phyloP scores from a whole-genome alignment of 108 stramenopile genomes.

The Hondaea fermentalgiana region DNA sequence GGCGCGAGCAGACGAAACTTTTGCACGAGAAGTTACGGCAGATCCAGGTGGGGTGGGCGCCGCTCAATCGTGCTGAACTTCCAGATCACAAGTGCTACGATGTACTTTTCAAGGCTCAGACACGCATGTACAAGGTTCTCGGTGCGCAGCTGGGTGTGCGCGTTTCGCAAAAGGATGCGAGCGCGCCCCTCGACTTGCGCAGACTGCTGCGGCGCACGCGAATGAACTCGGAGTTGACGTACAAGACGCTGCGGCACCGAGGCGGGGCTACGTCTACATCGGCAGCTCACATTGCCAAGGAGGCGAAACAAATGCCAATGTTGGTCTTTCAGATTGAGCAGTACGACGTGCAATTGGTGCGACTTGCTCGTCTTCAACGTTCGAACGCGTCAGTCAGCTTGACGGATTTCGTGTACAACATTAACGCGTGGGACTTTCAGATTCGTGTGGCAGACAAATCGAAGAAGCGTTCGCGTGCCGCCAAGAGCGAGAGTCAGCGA shows the following conservation, averaged over 20 bases:
- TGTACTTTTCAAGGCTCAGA: background rate
- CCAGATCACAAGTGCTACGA: background rate
- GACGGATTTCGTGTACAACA: background rate
- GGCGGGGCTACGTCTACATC: background rate
- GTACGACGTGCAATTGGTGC: background rate
- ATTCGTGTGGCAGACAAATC: background rate
- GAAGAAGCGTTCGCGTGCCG: background rate
- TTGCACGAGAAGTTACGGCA: background rate
- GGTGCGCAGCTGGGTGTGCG: background rate
- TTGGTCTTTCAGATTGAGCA: background rate
- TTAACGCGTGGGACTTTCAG: background rate
- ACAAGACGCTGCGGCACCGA: background rate
- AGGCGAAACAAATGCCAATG: background rate
- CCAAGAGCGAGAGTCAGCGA: background rate
- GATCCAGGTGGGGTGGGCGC: background rate
- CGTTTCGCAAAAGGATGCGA: background rate
- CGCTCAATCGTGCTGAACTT: background rate
- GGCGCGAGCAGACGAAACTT: background rate
- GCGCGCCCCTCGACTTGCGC: background rate
- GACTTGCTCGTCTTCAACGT: background rate
- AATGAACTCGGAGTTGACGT: background rate
- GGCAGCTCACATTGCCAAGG: background rate
- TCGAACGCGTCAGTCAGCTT: background rate
- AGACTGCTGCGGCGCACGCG: background rate
- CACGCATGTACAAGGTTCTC: background rate